These are phyloP conservation scores for Neofusicoccum kwambonambiense DNA, from an alignment of 2,329 filamentous ascomycete species.

Conservation along the genomic window DNA sequence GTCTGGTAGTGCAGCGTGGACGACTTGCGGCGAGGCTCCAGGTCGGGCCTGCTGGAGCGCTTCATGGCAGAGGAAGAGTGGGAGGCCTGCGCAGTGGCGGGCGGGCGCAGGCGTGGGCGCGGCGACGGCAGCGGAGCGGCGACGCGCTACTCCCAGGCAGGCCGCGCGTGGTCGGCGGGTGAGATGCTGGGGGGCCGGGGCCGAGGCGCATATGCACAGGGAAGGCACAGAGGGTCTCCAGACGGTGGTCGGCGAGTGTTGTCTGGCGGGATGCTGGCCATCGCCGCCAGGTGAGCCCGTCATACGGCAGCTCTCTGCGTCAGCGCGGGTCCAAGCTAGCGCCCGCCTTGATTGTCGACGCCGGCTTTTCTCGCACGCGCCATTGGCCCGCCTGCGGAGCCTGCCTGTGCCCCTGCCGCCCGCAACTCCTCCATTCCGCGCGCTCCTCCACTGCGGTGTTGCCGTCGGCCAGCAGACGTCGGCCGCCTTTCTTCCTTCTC, in stretches of 20 bases:
- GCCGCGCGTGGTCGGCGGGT: neutral
- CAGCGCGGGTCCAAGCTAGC: neutral
- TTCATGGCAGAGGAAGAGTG: constrained; percentile 10
- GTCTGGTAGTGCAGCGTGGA: constrained; percentile 73
- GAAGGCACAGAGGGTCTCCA: neutral
- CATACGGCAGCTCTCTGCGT: constrained; percentile 3
- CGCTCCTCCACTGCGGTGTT: neutral
- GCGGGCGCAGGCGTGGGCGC: neutral
- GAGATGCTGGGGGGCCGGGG: neutral
- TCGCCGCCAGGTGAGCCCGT: neutral
- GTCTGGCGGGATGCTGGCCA: neutral
- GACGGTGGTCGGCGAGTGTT: neutral
- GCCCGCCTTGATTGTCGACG: neutral
- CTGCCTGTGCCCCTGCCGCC: neutral
- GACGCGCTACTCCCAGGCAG: neutral
- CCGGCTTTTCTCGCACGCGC: neutral
- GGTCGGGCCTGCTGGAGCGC: constrained; percentile 5
- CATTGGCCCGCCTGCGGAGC: neutral
- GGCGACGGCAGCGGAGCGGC: neutral
- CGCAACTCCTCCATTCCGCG: neutral
- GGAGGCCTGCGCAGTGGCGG: neutral
- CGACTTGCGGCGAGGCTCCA: constrained; percentile 45
- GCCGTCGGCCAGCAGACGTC: neutral
- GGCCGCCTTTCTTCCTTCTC: neutral
- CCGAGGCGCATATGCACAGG: constrained; percentile 6